Conservation (phyloP, 83 land plant genomes). For the Thuja plicata region DNA sequence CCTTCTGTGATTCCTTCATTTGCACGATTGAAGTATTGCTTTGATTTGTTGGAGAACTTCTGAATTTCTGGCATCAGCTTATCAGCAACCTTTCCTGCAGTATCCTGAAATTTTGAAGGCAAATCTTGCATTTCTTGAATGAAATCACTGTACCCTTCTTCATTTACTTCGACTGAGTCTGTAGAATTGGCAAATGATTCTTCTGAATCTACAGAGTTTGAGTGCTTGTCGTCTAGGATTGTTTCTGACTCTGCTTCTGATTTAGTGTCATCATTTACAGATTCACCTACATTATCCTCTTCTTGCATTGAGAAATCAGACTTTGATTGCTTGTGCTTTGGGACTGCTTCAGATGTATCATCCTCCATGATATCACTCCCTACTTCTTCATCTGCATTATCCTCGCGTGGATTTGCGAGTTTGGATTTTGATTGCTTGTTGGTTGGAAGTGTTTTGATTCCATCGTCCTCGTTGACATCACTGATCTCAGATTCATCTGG, state of each 20-base stretch:
- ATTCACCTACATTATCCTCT: conserved; percentile 1
- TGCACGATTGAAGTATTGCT: conserved; percentile 53
- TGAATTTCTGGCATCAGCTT: conserved; percentile 68
- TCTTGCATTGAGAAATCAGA: background rate
- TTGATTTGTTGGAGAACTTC: conserved; percentile 65
- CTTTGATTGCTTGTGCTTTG: background rate
- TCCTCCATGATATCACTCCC: background rate
- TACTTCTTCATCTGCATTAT: conserved; percentile 7
- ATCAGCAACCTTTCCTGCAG: conserved; percentile 54
- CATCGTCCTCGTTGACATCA: background rate
- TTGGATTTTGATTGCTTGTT: conserved; percentile 10
- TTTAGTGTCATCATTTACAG: background rate
- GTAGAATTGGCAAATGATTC: conserved; percentile 13
- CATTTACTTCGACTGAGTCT: background rate
- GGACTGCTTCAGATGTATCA: background rate
- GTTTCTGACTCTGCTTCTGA: background rate
- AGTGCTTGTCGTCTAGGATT: background rate
- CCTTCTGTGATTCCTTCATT: conserved; percentile 57
- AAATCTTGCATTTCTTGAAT: conserved; percentile 34
- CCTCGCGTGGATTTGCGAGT: background rate
- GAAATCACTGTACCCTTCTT: conserved; percentile 11
- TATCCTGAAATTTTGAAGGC: conserved; percentile 55
- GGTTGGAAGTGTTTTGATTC: background rate
- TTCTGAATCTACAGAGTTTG: background rate
- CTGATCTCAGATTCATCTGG: background rate